phyloP scores from a whole-genome alignment of 2,329 filamentous ascomycete species.

The Geoglossum cookeanum region DNA sequence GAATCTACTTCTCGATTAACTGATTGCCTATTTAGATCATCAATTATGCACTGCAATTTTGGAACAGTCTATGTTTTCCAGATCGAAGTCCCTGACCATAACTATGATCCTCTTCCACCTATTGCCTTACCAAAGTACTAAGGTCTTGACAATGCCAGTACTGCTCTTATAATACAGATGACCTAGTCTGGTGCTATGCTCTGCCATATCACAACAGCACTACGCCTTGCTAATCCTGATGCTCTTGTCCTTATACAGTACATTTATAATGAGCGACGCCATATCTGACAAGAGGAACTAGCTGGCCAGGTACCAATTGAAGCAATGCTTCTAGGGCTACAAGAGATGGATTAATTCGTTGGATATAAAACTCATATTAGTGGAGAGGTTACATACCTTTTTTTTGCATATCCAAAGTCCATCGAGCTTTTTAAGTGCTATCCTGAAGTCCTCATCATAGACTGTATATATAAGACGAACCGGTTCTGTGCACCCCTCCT shows the following conservation, averaged over 20 bases:
- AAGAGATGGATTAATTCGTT: background rate
- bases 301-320: background rate
- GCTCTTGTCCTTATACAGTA: background rate
- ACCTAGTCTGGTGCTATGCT: background rate
- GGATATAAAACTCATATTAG: background rate
- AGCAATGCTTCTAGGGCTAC: background rate
- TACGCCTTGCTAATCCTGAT: background rate
- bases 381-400: background rate
- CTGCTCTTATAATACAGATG: background rate
- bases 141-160: background rate
- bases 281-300: background rate
- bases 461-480: background rate
- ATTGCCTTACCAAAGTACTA: background rate
- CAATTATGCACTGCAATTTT: background rate
- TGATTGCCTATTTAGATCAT: background rate
- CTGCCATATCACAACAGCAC: background rate
- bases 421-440: background rate
- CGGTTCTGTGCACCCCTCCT: background rate
- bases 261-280: background rate
- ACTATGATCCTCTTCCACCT: background rate
- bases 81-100: background rate
- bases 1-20: background rate
- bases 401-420: background rate
- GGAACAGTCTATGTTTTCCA: background rate
- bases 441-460: background rate